These are phyloP conservation scores for Fusarium caatingaense DNA, from an alignment of 2,329 filamentous ascomycete genomes.

Conservation along the genomic window DNA sequence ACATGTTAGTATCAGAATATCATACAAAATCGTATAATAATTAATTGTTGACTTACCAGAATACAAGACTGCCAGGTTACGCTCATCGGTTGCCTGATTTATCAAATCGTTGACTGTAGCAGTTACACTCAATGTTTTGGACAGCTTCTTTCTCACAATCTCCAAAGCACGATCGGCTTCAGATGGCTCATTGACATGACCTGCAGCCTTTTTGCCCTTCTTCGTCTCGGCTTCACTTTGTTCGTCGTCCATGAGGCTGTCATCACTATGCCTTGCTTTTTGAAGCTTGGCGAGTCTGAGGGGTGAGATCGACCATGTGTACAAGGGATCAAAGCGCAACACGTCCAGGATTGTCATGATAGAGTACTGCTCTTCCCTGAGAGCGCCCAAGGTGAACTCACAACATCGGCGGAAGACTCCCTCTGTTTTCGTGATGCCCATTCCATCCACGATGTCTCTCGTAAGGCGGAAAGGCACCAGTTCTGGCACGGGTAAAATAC, in stretches of 20 bases:
- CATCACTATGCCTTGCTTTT: constrained; percentile 66
- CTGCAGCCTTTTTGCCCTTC: constrained; percentile 50
- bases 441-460: constrained; percentile 93
- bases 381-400: constrained; percentile 94
- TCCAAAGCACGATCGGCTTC: constrained; percentile 93
- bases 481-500: constrained; percentile 94
- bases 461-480: constrained; percentile 95
- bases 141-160: constrained; percentile 95
- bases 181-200: constrained; percentile 65
- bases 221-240: constrained; percentile 56
- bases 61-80: constrained; percentile 91
- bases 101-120: constrained; percentile 98
- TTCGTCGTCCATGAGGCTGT: constrained; percentile 54
- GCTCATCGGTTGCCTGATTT: constrained; percentile 92
- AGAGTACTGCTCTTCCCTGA: constrained; percentile 93
- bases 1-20: constrained; percentile 36
- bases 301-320: constrained; percentile 91
- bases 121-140: constrained; percentile 91
- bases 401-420: constrained; percentile 98
- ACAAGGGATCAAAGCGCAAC: constrained; percentile 95
- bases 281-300: constrained; percentile 73
- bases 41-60: constrained; percentile 64
- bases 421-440: constrained; percentile 95
- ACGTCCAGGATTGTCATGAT: constrained; percentile 99
- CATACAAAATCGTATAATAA: neutral